Base-by-base conservation (phyloP, 768 basidiomycete species). In the Kwoniella botswanensis region DNA sequence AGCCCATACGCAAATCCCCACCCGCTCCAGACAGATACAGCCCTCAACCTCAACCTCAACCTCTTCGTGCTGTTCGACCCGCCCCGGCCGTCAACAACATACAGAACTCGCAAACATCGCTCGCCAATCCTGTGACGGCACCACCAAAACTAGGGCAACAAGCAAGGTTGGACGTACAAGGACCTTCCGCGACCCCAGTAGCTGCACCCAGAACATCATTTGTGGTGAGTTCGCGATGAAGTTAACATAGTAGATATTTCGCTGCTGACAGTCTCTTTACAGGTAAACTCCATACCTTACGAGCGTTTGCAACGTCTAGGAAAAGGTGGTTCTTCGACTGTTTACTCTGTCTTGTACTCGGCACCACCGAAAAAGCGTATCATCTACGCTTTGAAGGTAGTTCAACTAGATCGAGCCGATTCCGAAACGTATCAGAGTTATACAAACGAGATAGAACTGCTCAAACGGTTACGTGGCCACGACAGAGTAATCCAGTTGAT, bases 401-500 rank as follows among this genome's bases (percentile, higher is more conserved):
- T 98, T 46, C 89, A 92, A 17, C 86, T 98, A 22, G 93, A 96
- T 82, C 90, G 91, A 80, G 91, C 91, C 6, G 96, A 98, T 74
- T 83, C 89, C 2, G 94, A 97, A 73, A 93, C 93, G 21, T 91
- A 96, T 85, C 89, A 87, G 64, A 91, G 93, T 15, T 99, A 96
- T 84, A 92, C 93, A 88, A 98, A 98, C 82, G 96, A 99, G 86
- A 98, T 98, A 70, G 89, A 90, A 12, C 85, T 99, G 60, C 87
- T 99, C 46, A 93, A 93, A 79, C 89, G 94, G n/a, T 86, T 99
- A n/a, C 90, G 90, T 44, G 97, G 96, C 41, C 96, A 98, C 82
- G 90, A 89, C 63, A 87, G 94, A 57, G 95, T 99, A 75, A 98
- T 99, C 74, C 88, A 92, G 65, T 84, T 99, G 61, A 88, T 94